phyloP scores from a whole-genome alignment of 2,329 filamentous ascomycete genomes.

The Lachnellula willkommii region DNA sequence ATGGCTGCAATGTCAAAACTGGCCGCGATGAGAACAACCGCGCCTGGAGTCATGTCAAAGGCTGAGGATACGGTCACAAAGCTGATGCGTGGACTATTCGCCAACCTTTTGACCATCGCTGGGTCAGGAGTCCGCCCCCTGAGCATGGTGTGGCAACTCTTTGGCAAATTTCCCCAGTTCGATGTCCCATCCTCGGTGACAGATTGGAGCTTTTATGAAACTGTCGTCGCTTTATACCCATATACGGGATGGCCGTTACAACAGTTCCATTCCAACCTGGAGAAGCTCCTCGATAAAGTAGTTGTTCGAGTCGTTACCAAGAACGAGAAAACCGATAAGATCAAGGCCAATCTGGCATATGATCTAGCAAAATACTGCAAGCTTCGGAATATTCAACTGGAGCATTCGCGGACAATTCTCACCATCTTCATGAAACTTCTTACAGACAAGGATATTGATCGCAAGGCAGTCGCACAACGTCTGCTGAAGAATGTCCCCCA shows the following conservation, averaged over 20 bases:
- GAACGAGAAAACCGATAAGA: conserved; percentile 10
- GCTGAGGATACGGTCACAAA: conserved; percentile 26
- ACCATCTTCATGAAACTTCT: conserved; percentile 19
- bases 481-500: conserved; percentile 13
- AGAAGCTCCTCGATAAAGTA: conserved; percentile 22
- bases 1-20: conserved; percentile 28
- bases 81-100: conserved; percentile 28
- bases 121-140: conserved; percentile 23
- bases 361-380: conserved; percentile 16
- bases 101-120: conserved; percentile 27
- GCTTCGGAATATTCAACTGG: conserved; percentile 22
- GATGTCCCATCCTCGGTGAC: conserved; percentile 16
- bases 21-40: conserved; percentile 18
- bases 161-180: conserved; percentile 14
- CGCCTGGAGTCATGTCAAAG: conserved; percentile 5
- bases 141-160: conserved; percentile 24
- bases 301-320: conserved; percentile 18
- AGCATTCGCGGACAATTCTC: conserved; percentile 20
- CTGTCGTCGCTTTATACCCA: conserved; percentile 19
- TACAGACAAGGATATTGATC: conserved; percentile 4
- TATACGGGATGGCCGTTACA: conserved; percentile 20
- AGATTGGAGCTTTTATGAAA: conserved; percentile 23
- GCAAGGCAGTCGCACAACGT: conserved; percentile 9
- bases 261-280: conserved; percentile 18
- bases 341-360: conserved; percentile 12